phyloP scores from a whole-genome alignment of 2,329 filamentous ascomycete species.

The Cercospora sp. region DNA sequence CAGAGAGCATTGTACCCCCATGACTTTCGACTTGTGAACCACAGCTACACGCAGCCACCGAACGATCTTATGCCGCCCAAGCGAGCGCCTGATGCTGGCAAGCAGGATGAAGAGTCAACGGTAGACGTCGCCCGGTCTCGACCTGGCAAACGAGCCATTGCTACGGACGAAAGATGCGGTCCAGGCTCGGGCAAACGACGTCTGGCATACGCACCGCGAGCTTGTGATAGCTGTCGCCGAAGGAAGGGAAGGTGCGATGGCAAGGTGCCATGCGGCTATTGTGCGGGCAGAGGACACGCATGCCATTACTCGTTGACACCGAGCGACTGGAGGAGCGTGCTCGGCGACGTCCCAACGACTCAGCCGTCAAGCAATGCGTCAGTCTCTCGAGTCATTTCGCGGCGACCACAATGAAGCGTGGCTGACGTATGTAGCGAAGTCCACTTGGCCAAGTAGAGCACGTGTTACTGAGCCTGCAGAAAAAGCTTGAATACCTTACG shows the following conservation, averaged over 20 bases:
- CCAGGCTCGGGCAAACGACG: background rate
- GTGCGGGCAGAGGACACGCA: background rate
- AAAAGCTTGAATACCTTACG: background rate
- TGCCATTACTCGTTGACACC: conserved; percentile 3
- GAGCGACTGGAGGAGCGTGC: conserved; percentile 4
- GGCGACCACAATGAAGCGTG: background rate
- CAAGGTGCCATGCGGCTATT: conserved; percentile 1
- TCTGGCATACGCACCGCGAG: background rate
- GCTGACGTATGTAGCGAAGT: background rate
- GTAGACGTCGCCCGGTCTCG: background rate
- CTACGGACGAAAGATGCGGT: background rate
- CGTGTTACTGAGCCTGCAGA: background rate
- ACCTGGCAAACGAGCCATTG: background rate
- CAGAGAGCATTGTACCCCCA: background rate
- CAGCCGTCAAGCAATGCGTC: conserved; percentile 1
- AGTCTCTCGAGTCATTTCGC: background rate
- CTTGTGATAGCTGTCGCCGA: conserved; percentile 4
- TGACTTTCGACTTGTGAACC: background rate
- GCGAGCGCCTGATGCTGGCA: background rate
- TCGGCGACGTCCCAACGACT: background rate
- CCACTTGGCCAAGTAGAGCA: background rate
- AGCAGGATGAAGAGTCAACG: background rate
- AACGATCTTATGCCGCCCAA: background rate
- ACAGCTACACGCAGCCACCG: background rate
- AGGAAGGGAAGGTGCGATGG: conserved; percentile 1